A percentile compares a stretch with the other conserved stretches of the same genome.
These are phyloP conservation scores for Pseudonectria foliicola DNA, from an alignment of 2,329 filamentous ascomycete genomes.

Conservation along the genomic window DNA sequence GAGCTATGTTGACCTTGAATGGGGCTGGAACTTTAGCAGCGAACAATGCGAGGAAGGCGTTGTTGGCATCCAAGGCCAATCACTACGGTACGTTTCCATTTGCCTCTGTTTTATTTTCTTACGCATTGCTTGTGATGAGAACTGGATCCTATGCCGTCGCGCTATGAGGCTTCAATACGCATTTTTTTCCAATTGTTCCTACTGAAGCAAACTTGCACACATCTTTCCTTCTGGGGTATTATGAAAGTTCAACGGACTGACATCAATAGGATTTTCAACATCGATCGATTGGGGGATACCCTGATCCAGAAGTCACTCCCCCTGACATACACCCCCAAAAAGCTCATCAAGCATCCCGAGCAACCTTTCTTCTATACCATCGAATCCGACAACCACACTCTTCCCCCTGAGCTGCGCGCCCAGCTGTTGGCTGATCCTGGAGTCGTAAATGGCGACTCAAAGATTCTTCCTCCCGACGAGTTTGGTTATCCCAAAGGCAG, in stretches of 20 bases:
- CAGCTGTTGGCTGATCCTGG: constrained; percentile 66
- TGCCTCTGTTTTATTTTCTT: constrained; percentile 25
- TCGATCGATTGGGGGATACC: constrained; percentile 79
- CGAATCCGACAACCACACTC: constrained; percentile 85
- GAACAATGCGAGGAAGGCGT: constrained; percentile 91
- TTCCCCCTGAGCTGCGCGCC: constrained; percentile 71
- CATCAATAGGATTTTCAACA: constrained; percentile 68
- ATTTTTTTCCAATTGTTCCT: constrained; percentile 88
- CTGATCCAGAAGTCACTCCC: constrained; percentile 81
- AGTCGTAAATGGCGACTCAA: constrained; percentile 64
- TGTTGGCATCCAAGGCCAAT: constrained; percentile 86
- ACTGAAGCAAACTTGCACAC: constrained; percentile 53
- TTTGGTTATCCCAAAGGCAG: constrained; percentile 83
- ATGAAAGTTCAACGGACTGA: constrained; percentile 24
- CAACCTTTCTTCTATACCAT: constrained; percentile 89
- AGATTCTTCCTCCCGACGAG: constrained; percentile 65
- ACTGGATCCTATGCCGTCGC: constrained; percentile 48
- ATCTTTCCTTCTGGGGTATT: constrained; percentile 10
- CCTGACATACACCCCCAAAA: constrained; percentile 82
- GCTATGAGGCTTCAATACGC: constrained; percentile 50
- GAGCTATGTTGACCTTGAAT: constrained; percentile 81
- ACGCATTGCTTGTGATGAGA: constrained; percentile 59
- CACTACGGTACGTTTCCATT: constrained; percentile 59
- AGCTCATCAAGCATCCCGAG: constrained; percentile 81
- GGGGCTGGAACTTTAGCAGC: constrained; percentile 94